A percentile compares a stretch with the other conserved stretches of the same genome.
These are phyloP conservation scores for Trichoderma sp. DNA, from an alignment of 2,329 filamentous ascomycete species.

Conservation along the genomic window DNA sequence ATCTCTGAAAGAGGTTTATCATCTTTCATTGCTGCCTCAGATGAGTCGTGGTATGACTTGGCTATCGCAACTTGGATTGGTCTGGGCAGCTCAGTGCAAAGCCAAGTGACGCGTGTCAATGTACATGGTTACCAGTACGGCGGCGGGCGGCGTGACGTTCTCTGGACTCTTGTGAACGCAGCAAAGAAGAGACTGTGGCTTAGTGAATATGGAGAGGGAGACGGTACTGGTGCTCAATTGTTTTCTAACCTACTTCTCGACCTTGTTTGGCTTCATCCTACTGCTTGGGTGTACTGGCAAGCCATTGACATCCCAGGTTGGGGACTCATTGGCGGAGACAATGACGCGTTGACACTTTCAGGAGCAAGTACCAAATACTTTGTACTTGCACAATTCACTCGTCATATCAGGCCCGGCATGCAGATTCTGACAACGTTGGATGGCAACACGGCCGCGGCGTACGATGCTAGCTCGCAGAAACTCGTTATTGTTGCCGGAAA, in stretches of 20 bases:
- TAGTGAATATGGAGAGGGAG: not conserved
- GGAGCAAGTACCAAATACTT: constrained; percentile 12
- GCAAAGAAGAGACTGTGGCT: constrained; percentile 8
- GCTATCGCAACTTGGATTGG: constrained; percentile 6
- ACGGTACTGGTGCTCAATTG: not conserved
- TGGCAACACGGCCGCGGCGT: constrained; percentile 9
- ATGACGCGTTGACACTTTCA: constrained; percentile 14
- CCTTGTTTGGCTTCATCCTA: constrained; percentile 14
- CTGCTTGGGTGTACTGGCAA: constrained; percentile 23
- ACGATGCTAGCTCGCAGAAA: constrained; percentile 11
- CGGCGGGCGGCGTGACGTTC: constrained; percentile 9
- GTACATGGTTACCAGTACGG: constrained; percentile 15
- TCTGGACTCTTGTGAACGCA: not conserved
- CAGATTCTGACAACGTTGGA: constrained; percentile 11
- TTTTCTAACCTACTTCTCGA: constrained; percentile 15
- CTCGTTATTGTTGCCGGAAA: constrained; percentile 8
- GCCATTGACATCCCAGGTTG: constrained; percentile 9
- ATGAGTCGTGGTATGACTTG: constrained; percentile 11
- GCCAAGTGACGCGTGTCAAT: constrained; percentile 10
- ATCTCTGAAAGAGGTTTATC: constrained; percentile 8
- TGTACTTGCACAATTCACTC: constrained; percentile 14
- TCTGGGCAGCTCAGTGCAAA: constrained; percentile 1
- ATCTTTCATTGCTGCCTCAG: constrained; percentile 10
- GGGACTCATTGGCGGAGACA: constrained; percentile 16
- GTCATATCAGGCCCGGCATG: constrained; percentile 16